Evolutionary conservation across 2,329 filamentous ascomycete genomes (phyloP), one percentile per base, ranked within the genome.

Genomic region (Verticillium zaregamsianum): DNA sequence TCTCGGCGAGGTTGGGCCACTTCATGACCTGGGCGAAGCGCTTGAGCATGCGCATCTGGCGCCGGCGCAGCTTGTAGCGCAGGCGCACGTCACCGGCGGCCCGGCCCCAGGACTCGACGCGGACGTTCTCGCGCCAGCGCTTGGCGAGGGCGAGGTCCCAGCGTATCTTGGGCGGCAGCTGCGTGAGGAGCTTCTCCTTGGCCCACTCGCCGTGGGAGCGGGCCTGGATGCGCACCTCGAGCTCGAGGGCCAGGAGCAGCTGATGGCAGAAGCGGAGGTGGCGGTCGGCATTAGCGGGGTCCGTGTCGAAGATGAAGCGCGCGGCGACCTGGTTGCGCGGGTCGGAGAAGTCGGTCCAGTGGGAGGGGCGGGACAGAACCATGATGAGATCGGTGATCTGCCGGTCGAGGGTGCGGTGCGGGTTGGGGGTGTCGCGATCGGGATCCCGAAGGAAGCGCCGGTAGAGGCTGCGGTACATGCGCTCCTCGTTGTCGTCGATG

Each of bases 211-310:
- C 77, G 71, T 90, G 87, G 58, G 82, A 77, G 31, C 77, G 78
- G 1, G 84, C 87, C 68, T 89, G 85, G 67, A 92, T 90, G 45
- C 90, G 85, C 62, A 90, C 73, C 68, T 91, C 86, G 5, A 93
- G 79, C 73, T 93, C 90, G 57, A 90, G 80, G 5, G 88, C 89
- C 52, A 93, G 81, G 3, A 93, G 79, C n/a, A 93, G 76, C 73
- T 93, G 90, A 71, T 91, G 89, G 72, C 91, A 92, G 76, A 93
- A 92, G 31, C 81, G 82, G 63, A 84, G 82, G 67, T 89, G 90
- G 63, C 82, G 80, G 20, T 79, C 74, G 55, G 82, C 77, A 66
- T 88, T 87, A 20, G 79, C 77, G 39, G 81, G 78, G 61, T 81
- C 79, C 14, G 81, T 80, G 67, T 89, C 84, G 65, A 88, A 87